A percentile compares a stretch with the other conserved stretches of the same genome.
Conservation (phyloP, 345 rosid genomes). For the Eucalyptus polyanthemos region DNA sequence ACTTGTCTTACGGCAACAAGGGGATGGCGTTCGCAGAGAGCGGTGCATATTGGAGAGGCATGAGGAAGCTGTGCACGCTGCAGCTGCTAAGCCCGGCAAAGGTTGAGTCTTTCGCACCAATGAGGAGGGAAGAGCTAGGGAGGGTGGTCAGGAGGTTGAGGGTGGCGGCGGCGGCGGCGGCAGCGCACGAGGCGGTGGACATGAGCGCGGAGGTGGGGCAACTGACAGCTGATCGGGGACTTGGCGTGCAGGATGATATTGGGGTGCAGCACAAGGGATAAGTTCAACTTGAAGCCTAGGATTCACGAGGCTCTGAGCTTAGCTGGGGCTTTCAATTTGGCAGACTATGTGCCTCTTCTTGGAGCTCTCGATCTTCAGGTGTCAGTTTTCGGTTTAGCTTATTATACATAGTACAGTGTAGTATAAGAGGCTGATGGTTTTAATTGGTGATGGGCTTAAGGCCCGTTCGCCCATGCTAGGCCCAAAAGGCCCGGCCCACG, state of each 20-base stretch:
- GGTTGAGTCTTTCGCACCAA: conserved; percentile 1
- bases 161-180: background rate
- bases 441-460: too few relatives aligned
- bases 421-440: background rate
- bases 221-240: background rate
- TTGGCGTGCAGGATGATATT: background rate
- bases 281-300: background rate
- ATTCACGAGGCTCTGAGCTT: background rate
- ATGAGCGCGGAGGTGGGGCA: background rate
- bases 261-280: background rate
- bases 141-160: background rate
- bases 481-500: too few relatives aligned
- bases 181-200: background rate
- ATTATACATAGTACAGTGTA: background rate
- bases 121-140: background rate
- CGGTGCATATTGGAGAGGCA: conserved; percentile 18
- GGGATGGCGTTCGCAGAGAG: conserved; percentile 10
- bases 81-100: conserved; percentile 12
- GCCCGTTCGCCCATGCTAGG: too few relatives aligned
- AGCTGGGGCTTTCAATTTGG: background rate
- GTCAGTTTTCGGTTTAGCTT: too few relatives aligned
- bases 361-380: background rate
- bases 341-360: background rate
- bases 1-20: background rate
- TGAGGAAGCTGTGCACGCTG: conserved; percentile 3